Evolutionary conservation across 1,284 basidiomycete genomes (phyloP).

Genomic region (Grifola frondosa): DNA sequence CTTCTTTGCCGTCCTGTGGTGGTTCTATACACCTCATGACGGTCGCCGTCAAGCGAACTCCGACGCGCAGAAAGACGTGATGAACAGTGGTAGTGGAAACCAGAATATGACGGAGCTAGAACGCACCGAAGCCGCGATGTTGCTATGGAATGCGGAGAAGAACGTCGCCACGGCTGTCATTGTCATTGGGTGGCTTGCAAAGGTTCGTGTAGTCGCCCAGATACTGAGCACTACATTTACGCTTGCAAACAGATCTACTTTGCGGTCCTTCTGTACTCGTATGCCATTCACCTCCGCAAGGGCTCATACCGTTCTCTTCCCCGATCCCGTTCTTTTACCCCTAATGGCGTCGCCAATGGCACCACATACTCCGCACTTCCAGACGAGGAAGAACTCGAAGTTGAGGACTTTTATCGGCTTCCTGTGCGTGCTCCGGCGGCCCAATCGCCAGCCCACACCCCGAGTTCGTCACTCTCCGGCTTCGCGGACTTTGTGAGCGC

Average conservation of each 20-base stretch:
- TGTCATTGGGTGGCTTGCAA: constrained; percentile 81
- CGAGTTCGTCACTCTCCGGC: constrained; percentile 40
- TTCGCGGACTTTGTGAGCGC: constrained; percentile 62
- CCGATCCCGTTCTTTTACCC: constrained; percentile 43
- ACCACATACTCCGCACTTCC: constrained; percentile 28
- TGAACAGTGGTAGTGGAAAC: constrained; percentile 50
- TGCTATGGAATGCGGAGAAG: constrained; percentile 91
- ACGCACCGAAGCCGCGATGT: constrained; percentile 68
- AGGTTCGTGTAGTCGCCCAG: constrained; percentile 69
- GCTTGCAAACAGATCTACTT: constrained; percentile 98
- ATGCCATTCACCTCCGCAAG: constrained; percentile 88
- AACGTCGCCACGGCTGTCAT: constrained; percentile 78
- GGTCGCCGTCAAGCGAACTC: constrained; percentile 80
- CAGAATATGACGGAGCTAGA: constrained; percentile 64
- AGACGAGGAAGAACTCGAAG: constrained; percentile 54
- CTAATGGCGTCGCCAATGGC: constrained; percentile 23
- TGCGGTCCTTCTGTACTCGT: constrained; percentile 89
- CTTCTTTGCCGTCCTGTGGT: constrained; percentile 89
- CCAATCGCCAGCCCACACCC: constrained; percentile 17
- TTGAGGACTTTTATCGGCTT: constrained; percentile 65
- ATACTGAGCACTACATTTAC: not conserved
- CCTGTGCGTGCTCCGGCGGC: constrained; percentile 44
- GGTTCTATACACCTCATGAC: constrained; percentile 89
- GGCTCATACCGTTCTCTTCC: constrained; percentile 88
- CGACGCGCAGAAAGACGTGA: constrained; percentile 82